Evolutionary conservation across 306 rosid species (phyloP), one percentile per base, ranked within the genome.

Genomic region (Canavalia gladiata): DNA sequence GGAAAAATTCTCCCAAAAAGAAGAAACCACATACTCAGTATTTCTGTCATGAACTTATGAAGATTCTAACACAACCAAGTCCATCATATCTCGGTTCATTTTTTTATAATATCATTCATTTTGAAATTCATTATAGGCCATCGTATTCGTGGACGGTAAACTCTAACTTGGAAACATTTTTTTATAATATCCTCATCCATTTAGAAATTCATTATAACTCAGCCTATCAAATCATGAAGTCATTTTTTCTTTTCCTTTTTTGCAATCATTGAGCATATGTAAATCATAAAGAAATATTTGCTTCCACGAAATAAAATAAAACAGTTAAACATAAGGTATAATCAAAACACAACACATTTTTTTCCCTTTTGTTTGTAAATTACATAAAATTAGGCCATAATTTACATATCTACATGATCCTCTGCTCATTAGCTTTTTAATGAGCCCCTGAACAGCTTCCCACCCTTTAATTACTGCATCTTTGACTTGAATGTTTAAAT

Each of bases 381-480:
- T 50, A 56, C 77, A 67, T 33, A 58, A 47, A 45, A 3, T n/a
- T 52, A 39, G 25, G 1, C 50, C 13, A 65, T 29, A 73, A 29
- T 65, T 51, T 43, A 62, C 60, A 76, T 42, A 68, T 63, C 11
- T 33, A 43, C 62, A 11, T 64, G 28, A 52, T 54, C 46, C 7
- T 41, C 12, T 31, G 42, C 45, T 39, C 56, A 65, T 75, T n/a
- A 30, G 52, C 45, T 31, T 66, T 68, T 28, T 6, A 30, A 41
- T 45, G 54, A 63, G 55, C 45, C 69, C 8, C 13, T 55, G n/a
- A 45, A 77, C 47, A 76, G 3, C 5, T 49, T 62, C 73, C 69
- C 60, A 77, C 62, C 42, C 25, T 70, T 18, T 71, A 5, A 18
- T 37, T 37, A 37, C 13, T 25, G 6, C 59, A 33, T 52, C 25